A percentile compares a stretch with the other conserved stretches of the same genome.
Conservation (phyloP, 139 green algal genomes). For the Chlorella sorokiniana region DNA sequence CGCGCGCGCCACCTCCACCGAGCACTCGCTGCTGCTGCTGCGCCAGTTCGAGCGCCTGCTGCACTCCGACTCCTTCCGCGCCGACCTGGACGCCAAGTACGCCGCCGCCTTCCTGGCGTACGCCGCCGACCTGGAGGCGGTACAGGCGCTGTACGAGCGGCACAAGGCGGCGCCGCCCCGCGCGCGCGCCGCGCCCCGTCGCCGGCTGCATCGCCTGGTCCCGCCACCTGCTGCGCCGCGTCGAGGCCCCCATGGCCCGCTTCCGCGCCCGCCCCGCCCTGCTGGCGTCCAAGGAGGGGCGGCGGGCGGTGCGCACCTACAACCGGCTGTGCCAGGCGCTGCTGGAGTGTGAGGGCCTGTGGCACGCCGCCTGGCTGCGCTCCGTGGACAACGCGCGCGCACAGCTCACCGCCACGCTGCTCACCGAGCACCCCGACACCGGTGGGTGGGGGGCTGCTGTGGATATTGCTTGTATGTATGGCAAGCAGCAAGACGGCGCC, state of each 20-base stretch:
- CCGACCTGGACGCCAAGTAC: conserved; percentile 82
- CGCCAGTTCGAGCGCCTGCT: conserved; percentile 88
- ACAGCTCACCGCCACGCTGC: conserved; percentile 80
- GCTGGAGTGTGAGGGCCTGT: conserved; percentile 93
- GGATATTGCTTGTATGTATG: not conserved
- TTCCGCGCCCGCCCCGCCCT: conserved; percentile 82
- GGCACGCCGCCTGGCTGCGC: conserved; percentile 73
- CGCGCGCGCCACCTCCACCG: conserved; percentile 84
- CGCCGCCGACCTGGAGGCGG: conserved; percentile 78
- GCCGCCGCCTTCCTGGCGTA: conserved; percentile 80
- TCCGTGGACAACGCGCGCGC: conserved; percentile 70
- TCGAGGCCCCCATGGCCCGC: conserved; percentile 90
- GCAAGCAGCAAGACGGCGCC: not conserved
- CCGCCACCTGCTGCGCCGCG: conserved; percentile 86
- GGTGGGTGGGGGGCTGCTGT: conserved; percentile 25
- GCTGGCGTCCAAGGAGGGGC: conserved; percentile 88
- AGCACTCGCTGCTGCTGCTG: conserved; percentile 88
- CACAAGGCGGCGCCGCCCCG: conserved; percentile 85
- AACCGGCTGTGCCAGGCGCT: conserved; percentile 84
- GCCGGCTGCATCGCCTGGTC: conserved; percentile 91
- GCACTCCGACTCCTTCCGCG: conserved; percentile 75
- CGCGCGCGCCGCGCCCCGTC: conserved; percentile 82
- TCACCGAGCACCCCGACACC: conserved; percentile 83
- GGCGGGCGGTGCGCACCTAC: conserved; percentile 89
- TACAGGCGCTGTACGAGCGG: conserved; percentile 92